phyloP scores from a whole-genome alignment of 1,284 basidiomycete species.

The Ceratobasidium sp. region DNA sequence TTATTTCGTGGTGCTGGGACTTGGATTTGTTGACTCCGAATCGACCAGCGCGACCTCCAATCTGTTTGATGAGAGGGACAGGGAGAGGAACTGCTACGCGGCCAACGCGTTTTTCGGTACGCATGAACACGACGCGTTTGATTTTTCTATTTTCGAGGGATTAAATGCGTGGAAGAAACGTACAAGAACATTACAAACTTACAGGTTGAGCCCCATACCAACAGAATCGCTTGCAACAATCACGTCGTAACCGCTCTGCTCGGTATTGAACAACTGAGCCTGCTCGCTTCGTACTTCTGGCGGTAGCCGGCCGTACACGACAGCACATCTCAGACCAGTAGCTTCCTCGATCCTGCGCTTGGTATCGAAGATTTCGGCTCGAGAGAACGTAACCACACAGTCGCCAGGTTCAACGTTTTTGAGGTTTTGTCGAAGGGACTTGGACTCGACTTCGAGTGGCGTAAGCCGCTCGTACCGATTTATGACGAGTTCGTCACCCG shows the following conservation, averaged over 20 bases:
- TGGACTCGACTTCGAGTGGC: conserved; percentile 80
- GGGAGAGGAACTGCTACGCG: conserved; percentile 69
- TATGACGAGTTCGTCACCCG: conserved; percentile 88
- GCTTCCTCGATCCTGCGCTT: conserved; percentile 80
- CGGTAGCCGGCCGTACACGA: conserved; percentile 91
- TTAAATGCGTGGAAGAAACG: neutral
- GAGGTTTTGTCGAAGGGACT: conserved; percentile 76
- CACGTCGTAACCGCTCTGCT: conserved; percentile 82
- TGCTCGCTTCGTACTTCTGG: conserved; percentile 92
- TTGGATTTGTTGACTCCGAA: conserved; percentile 76
- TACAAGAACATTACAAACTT: conserved; percentile 58
- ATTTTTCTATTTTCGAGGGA: conserved; percentile 77
- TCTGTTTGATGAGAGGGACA: conserved; percentile 92
- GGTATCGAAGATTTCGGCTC: conserved; percentile 82
- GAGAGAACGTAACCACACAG: conserved; percentile 91
- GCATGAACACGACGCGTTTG: conserved; percentile 88
- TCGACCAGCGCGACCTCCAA: conserved; percentile 94
- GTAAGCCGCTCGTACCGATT: conserved; percentile 91
- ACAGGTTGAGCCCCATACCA: conserved; percentile 97
- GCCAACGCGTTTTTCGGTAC: conserved; percentile 83
- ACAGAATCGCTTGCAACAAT: conserved; percentile 94
- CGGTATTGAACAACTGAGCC: conserved; percentile 89
- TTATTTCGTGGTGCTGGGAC: neutral
- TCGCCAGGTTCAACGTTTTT: conserved; percentile 83
- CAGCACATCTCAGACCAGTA: conserved; percentile 84